Percentiles rank a stretch among this genome's conserved stretches.
These are phyloP conservation scores for Clitopilus passeckerianus DNA, from an alignment of 768 basidiomycete genomes.

Conservation along the genomic window DNA sequence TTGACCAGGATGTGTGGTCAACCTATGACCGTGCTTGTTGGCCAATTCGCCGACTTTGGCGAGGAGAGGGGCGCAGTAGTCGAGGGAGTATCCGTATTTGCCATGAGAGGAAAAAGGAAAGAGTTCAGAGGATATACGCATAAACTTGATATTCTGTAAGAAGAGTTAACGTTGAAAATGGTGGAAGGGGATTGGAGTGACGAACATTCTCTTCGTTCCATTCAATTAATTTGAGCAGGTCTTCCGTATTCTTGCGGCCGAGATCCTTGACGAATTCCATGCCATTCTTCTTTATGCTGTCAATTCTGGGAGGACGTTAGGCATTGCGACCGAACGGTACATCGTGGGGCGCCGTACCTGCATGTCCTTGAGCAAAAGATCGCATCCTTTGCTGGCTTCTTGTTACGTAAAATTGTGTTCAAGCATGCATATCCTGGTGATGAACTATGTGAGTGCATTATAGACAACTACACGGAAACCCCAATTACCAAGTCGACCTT, in stretches of 20 bases:
- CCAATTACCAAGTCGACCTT: constrained; percentile 50
- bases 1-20: constrained; percentile 89
- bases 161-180: neutral
- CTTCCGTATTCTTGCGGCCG: constrained; percentile 69
- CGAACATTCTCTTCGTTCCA: constrained; percentile 87
- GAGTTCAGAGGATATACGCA: constrained; percentile 87
- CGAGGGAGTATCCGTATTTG: constrained; percentile 75
- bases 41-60: constrained; percentile 61
- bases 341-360: constrained; percentile 29
- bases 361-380: constrained; percentile 77
- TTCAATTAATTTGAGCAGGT: constrained; percentile 69
- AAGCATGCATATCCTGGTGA: constrained; percentile 72
- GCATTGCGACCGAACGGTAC: constrained; percentile 2
- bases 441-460: neutral
- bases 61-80: constrained; percentile 59
- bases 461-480: neutral
- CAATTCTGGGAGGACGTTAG: constrained; percentile 47
- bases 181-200: neutral
- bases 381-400: constrained; percentile 56
- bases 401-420: constrained; percentile 74
- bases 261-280: constrained; percentile 80
- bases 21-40: constrained; percentile 64
- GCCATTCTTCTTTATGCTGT: constrained; percentile 76
- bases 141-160: constrained; percentile 70
- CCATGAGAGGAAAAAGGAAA: constrained; percentile 89